A percentile compares a stretch with the other conserved stretches of the same genome.
Evolutionary conservation across 257 asterid genomes (phyloP).

Genomic region (Dorcoceras hygrometricum): DNA sequence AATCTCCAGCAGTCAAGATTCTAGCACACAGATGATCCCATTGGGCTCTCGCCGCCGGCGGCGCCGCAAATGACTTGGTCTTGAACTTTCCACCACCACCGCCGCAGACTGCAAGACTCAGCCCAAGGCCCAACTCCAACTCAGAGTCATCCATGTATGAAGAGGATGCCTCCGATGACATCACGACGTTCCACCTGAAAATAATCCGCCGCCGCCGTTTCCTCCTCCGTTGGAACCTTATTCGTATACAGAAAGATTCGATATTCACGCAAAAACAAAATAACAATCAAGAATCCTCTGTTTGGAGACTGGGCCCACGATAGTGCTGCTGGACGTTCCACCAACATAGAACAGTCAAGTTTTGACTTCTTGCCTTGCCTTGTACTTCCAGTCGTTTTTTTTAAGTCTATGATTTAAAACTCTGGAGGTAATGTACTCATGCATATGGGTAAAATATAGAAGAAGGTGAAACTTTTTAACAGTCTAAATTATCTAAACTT

Average conservation of each 20-base stretch:
- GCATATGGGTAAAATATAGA: too few species aligned
- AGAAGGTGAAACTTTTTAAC: too few species aligned
- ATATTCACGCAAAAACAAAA: neutral
- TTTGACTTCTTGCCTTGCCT: too few species aligned
- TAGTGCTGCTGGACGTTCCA: neutral
- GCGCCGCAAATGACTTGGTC: neutral
- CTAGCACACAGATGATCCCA: conserved; percentile 35
- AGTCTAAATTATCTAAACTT: too few species aligned
- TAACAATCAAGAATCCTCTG: too few species aligned
- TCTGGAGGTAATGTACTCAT: too few species aligned
- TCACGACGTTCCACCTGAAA: neutral
- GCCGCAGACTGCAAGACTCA: conserved; percentile 33
- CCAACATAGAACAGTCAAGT: neutral
- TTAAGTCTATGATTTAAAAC: too few species aligned
- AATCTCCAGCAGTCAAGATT: conserved; percentile 40
- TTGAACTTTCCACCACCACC: conserved; percentile 26
- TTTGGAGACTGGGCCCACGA: too few species aligned
- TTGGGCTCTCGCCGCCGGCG: conserved; percentile 5
- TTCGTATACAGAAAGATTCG: neutral
- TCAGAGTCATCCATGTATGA: conserved; percentile 40
- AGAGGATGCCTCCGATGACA: conserved; percentile 40
- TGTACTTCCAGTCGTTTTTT: neutral
- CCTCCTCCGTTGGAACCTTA: too few species aligned
- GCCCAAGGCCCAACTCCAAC: conserved; percentile 48
- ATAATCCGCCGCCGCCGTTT: neutral